A percentile compares a stretch with the other conserved stretches of the same genome.
These are phyloP conservation scores for cucumber (Cucumis sativus) DNA, from an alignment of 306 rosid genomes.

Conservation along the genomic window Cucumber_9930_V3 NC_026659.2:4218001-4218500, in stretches of 20 bases:
- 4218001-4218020: no score
- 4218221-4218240: background rate
- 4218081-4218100: no score
- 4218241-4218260: background rate
- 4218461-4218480: background rate
- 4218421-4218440: background rate
- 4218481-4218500: background rate
- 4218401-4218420: background rate
- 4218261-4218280: background rate
- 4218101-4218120: no score
- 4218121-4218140: no score
- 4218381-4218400: background rate
- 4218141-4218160: no score
- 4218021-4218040: no score
- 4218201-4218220: background rate
- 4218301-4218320: background rate
- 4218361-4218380: background rate
- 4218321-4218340: background rate
- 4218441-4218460: background rate
- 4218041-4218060: no score
- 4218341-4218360: background rate
- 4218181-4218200: background rate
- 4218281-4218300: constrained; percentile 4
- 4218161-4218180: background rate
- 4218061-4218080: no score